A percentile compares a stretch with the other conserved stretches of the same genome.
Evolutionary conservation across 1,284 basidiomycete species (phyloP).

Genomic region (Sporisorium reilianum): DNA sequence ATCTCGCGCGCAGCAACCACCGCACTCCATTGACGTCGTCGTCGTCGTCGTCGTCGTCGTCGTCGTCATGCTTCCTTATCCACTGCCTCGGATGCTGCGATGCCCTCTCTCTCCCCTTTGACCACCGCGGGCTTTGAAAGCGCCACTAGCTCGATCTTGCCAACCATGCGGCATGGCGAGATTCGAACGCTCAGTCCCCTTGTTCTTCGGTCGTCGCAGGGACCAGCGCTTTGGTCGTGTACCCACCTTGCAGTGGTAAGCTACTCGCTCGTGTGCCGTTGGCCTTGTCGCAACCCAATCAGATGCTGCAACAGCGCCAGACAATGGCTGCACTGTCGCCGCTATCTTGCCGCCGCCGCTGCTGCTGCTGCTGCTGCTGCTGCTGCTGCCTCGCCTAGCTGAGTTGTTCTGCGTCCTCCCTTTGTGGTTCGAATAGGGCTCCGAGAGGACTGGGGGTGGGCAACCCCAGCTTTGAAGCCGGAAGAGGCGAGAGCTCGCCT

Average conservation of each 20-base stretch:
- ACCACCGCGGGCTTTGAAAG: neutral
- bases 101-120: neutral
- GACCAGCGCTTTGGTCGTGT: neutral
- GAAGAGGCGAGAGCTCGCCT: too few relatives aligned
- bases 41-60: too few relatives aligned
- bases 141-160: neutral
- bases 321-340: neutral
- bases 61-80: slow-evolving; percentile 2
- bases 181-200: neutral
- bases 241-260: neutral
- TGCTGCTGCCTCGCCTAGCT: neutral
- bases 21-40: neutral
- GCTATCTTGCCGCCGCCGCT: slow-evolving; percentile 4
- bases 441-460: neutral
- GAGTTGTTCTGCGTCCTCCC: too few relatives aligned
- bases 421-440: too few relatives aligned
- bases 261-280: neutral
- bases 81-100: slow-evolving; percentile 1
- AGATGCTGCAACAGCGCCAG: neutral
- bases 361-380: too few relatives aligned
- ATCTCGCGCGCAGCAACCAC: slow-evolving; percentile 18
- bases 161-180: neutral
- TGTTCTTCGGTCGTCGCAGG: neutral
- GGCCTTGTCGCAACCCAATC: neutral
- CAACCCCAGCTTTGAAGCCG: neutral